Base-by-base conservation (phyloP, 2,329 filamentous ascomycete species). In the Scedosporium apiospermum region DNA sequence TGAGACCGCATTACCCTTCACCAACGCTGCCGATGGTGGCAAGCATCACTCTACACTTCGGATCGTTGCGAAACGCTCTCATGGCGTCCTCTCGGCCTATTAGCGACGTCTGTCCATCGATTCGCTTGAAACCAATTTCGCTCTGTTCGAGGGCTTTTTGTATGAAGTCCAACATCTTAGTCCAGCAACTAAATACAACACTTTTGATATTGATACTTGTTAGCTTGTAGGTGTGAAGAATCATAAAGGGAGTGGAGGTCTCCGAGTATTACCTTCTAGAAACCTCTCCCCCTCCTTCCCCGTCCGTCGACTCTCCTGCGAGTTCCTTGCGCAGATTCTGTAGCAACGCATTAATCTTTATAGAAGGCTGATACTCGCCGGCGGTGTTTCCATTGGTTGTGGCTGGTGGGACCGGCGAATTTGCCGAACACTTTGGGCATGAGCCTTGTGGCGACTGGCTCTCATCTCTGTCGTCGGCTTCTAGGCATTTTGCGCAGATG, bases 1-100 rank as follows among this genome's bases (percentile, higher is more conserved):
- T 6, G 16, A 27, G 18, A 6, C 18, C 6, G 26, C 12, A 16
- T 18, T 67, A 72, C 72, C 72, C 72, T 62, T 73, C 71, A 0
- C 68, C 72, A 0, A 67, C 70, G 10, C 68, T 71, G 0, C 66
- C 71, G 18, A 75, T 69, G 0, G 65, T 71, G 7, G 72, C 68
- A 1, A 76, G 68, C 59, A 76, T 70, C 0, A 74, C 65, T 0
- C 23, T 65, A 61, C 67, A 69, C 1, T 30, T 44, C 0, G 63
- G 46, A 41, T 70, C 63, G 0, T 63, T 23, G 6, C 26, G 60
- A 30, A 71, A 72, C 5, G 10, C 6, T 0, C 41, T 27, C 5
- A 71, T 23, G 0, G 68, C 63, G 0, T 57, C 4, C 9, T 16
- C 10, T 3, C 71, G 34, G 6, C 60, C 23, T 0, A 62, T 18